Percentiles rank a stretch among this genome's conserved stretches.
Conservation (phyloP, 2,329 filamentous ascomycete genomes). For the Alternaria hordeiaustralica region DNA sequence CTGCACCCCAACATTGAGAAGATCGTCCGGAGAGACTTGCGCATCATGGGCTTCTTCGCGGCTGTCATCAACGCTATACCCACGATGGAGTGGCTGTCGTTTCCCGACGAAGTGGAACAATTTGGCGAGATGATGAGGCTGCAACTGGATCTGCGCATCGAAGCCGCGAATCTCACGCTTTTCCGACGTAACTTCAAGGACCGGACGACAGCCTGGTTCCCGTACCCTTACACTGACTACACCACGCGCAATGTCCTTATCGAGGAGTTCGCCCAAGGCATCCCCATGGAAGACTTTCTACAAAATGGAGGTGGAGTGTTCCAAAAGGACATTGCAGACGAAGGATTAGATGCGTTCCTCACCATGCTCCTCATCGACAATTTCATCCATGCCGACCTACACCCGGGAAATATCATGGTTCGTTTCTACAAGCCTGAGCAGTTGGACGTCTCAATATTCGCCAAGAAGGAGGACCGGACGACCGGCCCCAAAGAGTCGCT, state of each 20-base stretch:
- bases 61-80: conserved; percentile 82
- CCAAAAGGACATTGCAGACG: conserved; percentile 91
- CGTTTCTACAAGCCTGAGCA: conserved; percentile 89
- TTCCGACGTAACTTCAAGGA: conserved; percentile 92
- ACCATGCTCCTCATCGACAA: conserved; percentile 98
- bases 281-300: conserved; percentile 87
- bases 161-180: conserved; percentile 84
- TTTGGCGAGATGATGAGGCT: conserved; percentile 99
- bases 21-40: conserved; percentile 85
- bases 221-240: conserved; percentile 90
- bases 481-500: conserved; percentile 57
- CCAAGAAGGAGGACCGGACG: conserved; percentile 42
- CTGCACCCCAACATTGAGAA: conserved; percentile 90
- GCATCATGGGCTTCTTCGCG: conserved; percentile 94
- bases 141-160: conserved; percentile 94
- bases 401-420: conserved; percentile 99
- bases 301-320: conserved; percentile 91
- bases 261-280: conserved; percentile 94
- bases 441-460: conserved; percentile 67
- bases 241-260: conserved; percentile 91
- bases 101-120: conserved; percentile 90
- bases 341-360: conserved; percentile 93
- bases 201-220: conserved; percentile 93
- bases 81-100: conserved; percentile 95
- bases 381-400: conserved; percentile 94